Conservation (phyloP, 2,329 filamentous ascomycete species). For the Xylariaceae sp. region DNA sequence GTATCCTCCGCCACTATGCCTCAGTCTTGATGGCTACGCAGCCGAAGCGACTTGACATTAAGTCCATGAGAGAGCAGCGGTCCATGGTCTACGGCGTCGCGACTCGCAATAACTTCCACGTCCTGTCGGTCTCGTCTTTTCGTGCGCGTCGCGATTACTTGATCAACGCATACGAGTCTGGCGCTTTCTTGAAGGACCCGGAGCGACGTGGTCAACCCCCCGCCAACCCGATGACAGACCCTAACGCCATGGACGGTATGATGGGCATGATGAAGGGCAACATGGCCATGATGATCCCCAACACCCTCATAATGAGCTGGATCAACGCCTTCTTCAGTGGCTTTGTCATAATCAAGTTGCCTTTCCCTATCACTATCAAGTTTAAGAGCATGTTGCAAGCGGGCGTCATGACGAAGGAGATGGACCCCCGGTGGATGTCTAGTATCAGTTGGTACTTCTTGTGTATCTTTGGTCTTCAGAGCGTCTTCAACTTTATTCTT, state of each 20-base stretch:
- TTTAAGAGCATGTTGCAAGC: conserved; percentile 99
- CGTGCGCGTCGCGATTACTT: conserved; percentile 74
- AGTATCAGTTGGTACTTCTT: conserved; percentile 99
- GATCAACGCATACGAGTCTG: conserved; percentile 74
- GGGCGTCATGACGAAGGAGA: conserved; percentile 88
- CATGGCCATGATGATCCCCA: conserved; percentile 99
- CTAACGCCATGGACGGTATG: conserved; percentile 97
- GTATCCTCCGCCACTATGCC: conserved; percentile 92
- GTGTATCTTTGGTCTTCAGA: conserved; percentile 92
- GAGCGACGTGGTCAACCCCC: conserved; percentile 80
- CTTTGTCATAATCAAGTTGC: conserved; percentile 97
- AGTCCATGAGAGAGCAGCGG: conserved; percentile 78
- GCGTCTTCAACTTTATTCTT: conserved; percentile 94
- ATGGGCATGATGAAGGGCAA: conserved; percentile 99
- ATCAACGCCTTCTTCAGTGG: conserved; percentile 99
- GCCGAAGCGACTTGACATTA: conserved; percentile 75
- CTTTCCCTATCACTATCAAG: conserved; percentile 94
- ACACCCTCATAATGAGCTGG: conserved; percentile 99
- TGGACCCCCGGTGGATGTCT: conserved; percentile 98
- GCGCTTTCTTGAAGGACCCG: conserved; percentile 84
- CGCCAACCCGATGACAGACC: conserved; percentile 91
- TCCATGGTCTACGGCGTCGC: conserved; percentile 78
- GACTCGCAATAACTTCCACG: conserved; percentile 75
- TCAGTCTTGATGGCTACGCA: conserved; percentile 81
- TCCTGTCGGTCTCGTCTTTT: conserved; percentile 73